A percentile compares a stretch with the other conserved stretches of the same genome.
Conservation (phyloP, 2,329 filamentous ascomycete species). For the Ceratocystis variospora region DNA sequence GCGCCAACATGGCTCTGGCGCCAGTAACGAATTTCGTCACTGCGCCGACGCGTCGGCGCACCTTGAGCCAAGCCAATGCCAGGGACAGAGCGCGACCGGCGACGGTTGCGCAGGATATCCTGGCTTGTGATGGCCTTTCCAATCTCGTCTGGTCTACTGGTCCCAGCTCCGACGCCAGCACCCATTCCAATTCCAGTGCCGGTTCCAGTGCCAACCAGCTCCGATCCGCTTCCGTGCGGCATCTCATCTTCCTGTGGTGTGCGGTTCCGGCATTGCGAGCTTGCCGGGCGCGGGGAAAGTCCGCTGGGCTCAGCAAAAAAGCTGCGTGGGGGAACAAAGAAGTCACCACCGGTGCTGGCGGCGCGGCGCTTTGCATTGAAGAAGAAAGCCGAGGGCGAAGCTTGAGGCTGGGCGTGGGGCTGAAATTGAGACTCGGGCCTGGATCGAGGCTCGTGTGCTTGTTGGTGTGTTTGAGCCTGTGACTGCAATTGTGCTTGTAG, state of each 20-base stretch:
- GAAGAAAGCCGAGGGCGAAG: neutral
- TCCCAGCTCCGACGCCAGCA: neutral
- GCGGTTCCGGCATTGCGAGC: conserved; percentile 39
- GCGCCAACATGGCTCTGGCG: conserved; percentile 42
- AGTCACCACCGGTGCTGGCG: conserved; percentile 13
- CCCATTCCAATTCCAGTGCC: conserved; percentile 3
- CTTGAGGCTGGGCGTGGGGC: neutral
- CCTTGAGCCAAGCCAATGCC: conserved; percentile 31
- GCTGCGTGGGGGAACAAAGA: conserved; percentile 10
- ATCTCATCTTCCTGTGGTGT: conserved; percentile 26
- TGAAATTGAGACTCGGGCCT: neutral
- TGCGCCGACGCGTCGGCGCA: conserved; percentile 34
- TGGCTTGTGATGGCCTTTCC: conserved; percentile 50
- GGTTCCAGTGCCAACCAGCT: conserved; percentile 25
- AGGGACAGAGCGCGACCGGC: conserved; percentile 47
- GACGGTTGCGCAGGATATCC: conserved; percentile 31
- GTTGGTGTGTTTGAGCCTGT: conserved; percentile 3
- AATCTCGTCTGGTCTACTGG: conserved; percentile 31
- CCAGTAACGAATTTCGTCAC: conserved; percentile 52
- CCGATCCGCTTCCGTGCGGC: conserved; percentile 28
- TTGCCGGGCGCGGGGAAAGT: conserved; percentile 48
- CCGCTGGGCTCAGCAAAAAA: conserved; percentile 26
- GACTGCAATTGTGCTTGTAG: neutral
- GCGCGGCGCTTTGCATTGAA: conserved; percentile 14
- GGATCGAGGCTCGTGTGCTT: conserved; percentile 15